A percentile compares a stretch with the other conserved stretches of the same genome.
Evolutionary conservation across 495 filamentous ascomycete genomes (phyloP).

Genomic region (Trichocladium uniseriatum): DNA sequence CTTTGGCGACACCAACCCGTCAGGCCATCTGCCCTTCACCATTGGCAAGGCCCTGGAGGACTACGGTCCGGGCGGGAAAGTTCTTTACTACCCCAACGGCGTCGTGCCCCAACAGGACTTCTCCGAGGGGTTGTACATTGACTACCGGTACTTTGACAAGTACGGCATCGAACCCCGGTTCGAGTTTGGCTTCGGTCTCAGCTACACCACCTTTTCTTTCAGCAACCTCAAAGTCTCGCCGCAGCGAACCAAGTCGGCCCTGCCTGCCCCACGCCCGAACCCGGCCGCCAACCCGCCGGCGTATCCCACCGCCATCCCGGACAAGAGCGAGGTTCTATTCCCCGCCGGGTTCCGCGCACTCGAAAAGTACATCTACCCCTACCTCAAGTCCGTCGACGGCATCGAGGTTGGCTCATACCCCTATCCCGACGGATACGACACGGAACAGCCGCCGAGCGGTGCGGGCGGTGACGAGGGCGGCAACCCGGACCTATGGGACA

Average conservation of each 20-base stretch:
- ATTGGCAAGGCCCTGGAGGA: constrained; percentile 63
- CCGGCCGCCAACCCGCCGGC: constrained; percentile 40
- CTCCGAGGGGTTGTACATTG: constrained; percentile 81
- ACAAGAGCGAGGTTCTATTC: constrained; percentile 63
- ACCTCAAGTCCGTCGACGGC: constrained; percentile 64
- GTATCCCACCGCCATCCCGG: constrained; percentile 60
- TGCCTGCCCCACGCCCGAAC: constrained; percentile 51
- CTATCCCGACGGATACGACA: constrained; percentile 65
- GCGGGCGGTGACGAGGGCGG: constrained; percentile 59
- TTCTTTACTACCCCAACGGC: constrained; percentile 64
- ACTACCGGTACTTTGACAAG: constrained; percentile 87
- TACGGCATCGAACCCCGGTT: constrained; percentile 63
- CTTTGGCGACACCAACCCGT: constrained; percentile 80
- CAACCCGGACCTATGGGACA: constrained; percentile 72
- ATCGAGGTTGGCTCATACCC: constrained; percentile 46
- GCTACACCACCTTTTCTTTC: constrained; percentile 80
- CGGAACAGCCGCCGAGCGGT: constrained; percentile 44
- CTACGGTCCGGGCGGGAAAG: constrained; percentile 53
- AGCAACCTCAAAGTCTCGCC: constrained; percentile 57
- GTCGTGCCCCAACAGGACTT: constrained; percentile 72
- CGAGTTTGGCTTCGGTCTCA: constrained; percentile 86
- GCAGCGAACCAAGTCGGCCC: constrained; percentile 39
- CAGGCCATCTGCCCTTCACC: constrained; percentile 81
- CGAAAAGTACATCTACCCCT: constrained; percentile 75
- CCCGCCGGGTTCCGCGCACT: constrained; percentile 51